phyloP scores from a whole-genome alignment of 805 yeast species.

The Candida yuanshanica region DNA sequence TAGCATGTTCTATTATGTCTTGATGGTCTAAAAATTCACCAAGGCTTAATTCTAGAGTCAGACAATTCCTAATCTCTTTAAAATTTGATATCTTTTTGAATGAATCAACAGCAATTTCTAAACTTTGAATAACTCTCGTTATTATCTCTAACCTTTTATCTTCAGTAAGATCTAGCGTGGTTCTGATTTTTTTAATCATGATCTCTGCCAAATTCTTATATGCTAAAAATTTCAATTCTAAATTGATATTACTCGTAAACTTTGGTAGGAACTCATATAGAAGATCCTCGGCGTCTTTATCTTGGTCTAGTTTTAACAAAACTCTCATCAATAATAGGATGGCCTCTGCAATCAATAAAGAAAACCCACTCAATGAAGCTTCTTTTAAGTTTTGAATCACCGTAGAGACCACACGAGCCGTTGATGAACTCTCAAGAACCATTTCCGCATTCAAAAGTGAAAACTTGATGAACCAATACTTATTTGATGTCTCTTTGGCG shows the following conservation, averaged over 20 bases:
- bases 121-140: slow-evolving; percentile 29
- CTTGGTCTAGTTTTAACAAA: slow-evolving; percentile 35
- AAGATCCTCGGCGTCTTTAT: slow-evolving; percentile 38
- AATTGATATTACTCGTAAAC: slow-evolving; percentile 34
- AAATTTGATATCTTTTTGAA: slow-evolving; percentile 35
- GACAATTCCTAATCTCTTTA: slow-evolving; percentile 33
- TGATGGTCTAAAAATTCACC: slow-evolving; percentile 28
- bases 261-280: slow-evolving; percentile 39
- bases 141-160: slow-evolving; percentile 1
- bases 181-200: slow-evolving; percentile 11
- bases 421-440: slow-evolving; percentile 36
- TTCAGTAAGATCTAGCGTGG: not conserved
- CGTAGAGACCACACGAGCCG: slow-evolving; percentile 45
- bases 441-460: slow-evolving; percentile 43
- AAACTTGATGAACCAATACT: slow-evolving; percentile 40
- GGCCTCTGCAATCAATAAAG: slow-evolving; percentile 41
- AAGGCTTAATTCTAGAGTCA: slow-evolving; percentile 34
- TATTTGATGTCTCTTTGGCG: slow-evolving; percentile 24
- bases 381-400: slow-evolving; percentile 43
- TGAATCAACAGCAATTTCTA: slow-evolving; percentile 40
- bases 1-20: slow-evolving; percentile 25
- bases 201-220: slow-evolving; percentile 29
- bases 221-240: slow-evolving; percentile 34
- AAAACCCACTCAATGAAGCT: slow-evolving; percentile 42
- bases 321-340: slow-evolving; percentile 40